These are phyloP conservation scores for Rhizoctonia solani DNA, from an alignment of 1,284 basidiomycete species.

Conservation along the genomic window DNA sequence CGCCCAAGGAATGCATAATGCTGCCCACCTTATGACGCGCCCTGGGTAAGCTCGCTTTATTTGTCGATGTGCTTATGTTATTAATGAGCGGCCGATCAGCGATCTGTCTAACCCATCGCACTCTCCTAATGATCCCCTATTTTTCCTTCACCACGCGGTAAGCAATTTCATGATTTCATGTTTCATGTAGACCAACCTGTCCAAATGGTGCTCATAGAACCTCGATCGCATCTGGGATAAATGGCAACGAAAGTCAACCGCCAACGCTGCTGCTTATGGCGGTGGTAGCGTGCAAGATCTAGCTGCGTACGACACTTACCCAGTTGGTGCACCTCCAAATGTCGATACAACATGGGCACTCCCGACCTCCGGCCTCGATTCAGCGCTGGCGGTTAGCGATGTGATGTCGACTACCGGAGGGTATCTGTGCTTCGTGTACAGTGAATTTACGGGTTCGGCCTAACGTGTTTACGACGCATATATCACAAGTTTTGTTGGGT, in stretches of 20 bases:
- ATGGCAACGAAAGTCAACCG: slow-evolving; percentile 21
- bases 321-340: not conserved
- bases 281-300: slow-evolving; percentile 33
- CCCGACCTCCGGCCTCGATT: not conserved
- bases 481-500: too few relatives aligned
- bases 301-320: slow-evolving; percentile 19
- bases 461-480: too few relatives aligned
- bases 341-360: slow-evolving; percentile 10
- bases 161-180: not conserved
- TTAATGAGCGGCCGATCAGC: too few relatives aligned
- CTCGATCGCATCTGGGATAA: slow-evolving; percentile 33
- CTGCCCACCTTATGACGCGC: slow-evolving; percentile 25
- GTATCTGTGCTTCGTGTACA: slow-evolving; percentile 31
- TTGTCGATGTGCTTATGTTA: too few relatives aligned
- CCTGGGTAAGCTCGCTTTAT: slow-evolving; percentile 4
- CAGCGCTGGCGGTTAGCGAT: slow-evolving; percentile 7
- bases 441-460: too few relatives aligned
- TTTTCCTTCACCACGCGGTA: slow-evolving; percentile 24
- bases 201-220: slow-evolving; percentile 6
- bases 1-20: slow-evolving; percentile 35
- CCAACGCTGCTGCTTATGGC: slow-evolving; percentile 20
- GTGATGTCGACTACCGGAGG: slow-evolving; percentile 32
- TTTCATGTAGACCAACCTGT: not conserved
- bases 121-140: slow-evolving; percentile 32
- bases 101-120: slow-evolving; percentile 30